Conservation (phyloP, 1,284 basidiomycete species). For the Sparassis latifolia region DNA sequence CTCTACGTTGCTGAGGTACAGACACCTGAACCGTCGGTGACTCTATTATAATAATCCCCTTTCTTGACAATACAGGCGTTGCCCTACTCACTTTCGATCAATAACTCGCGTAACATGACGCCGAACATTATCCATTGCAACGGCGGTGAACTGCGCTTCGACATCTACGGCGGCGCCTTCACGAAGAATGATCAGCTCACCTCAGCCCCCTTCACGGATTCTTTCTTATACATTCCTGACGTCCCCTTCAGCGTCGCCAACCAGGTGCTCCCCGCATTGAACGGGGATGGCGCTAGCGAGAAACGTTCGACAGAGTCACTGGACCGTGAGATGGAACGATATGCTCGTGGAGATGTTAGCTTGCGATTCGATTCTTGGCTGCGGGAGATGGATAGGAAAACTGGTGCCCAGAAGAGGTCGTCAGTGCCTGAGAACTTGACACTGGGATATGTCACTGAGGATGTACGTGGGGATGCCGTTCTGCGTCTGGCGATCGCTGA, state of each 20-base stretch:
- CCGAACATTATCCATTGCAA: conserved; percentile 71
- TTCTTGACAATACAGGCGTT: conserved; percentile 31
- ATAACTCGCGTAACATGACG: conserved; percentile 51
- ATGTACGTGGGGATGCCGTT: conserved; percentile 37
- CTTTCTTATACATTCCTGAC: conserved; percentile 53
- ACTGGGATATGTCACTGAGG: conserved; percentile 67
- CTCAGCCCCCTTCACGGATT: conserved; percentile 55
- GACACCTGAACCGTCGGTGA: conserved; percentile 2
- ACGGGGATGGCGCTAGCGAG: conserved; percentile 36
- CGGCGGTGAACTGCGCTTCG: conserved; percentile 72
- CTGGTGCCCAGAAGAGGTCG: conserved; percentile 26
- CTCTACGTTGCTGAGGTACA: conserved; percentile 55
- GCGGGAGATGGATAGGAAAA: conserved; percentile 42
- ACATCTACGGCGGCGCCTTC: conserved; percentile 64
- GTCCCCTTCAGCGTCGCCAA: conserved; percentile 43
- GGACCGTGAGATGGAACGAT: conserved; percentile 33
- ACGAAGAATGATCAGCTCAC: conserved; percentile 77
- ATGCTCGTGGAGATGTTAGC: conserved; percentile 46
- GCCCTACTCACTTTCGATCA: conserved; percentile 49
- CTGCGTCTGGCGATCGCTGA: neutral
- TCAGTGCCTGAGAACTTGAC: conserved; percentile 43
- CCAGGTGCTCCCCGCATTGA: conserved; percentile 48
- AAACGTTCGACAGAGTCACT: conserved; percentile 22
- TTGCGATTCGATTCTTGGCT: conserved; percentile 48
- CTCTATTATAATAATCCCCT: neutral